Base-by-base conservation (phyloP, 495 filamentous ascomycete genomes). In the Echria macrotheca region DNA sequence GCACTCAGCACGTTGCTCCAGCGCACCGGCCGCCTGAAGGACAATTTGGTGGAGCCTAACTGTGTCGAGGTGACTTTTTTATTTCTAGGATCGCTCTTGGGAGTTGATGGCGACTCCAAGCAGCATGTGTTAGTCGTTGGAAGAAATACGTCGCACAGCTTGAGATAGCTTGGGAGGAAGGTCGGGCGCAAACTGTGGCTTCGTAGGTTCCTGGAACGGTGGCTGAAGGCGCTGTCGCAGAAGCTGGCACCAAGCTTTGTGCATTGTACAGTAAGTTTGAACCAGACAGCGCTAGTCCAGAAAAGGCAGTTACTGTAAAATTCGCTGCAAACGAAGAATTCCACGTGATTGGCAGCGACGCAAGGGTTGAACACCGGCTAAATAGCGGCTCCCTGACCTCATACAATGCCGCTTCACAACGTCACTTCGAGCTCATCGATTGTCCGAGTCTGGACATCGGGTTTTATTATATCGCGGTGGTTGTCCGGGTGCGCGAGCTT, bases 1-100 rank as follows among this genome's bases (percentile, higher is more conserved):
- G 12, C 17, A 22, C n/a, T n/a, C n/a, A n/a, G 15, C 12, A 18
- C 15, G 37, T 28, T 12, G 46, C 47, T 54, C 12, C 52, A 49
- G 45, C 14, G 33, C 26, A 8, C 39, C 21, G 25, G 32, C 33
- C 4, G 7, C 23, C 15, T 40, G 23, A 44, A 25, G 23, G 33
- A 37, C n/a, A n/a, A n/a, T n/a, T n/a, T n/a, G n/a, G n/a, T n/a
- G n/a, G n/a, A n/a, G n/a, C n/a, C n/a, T n/a, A n/a, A n/a, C n/a
- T n/a, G n/a, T n/a, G n/a, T n/a, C n/a, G n/a, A n/a, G n/a, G n/a
- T n/a, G n/a, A n/a, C n/a, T n/a, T n/a, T n/a, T 17, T 14, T 17
- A n/a, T 17, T 24, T 23, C 19, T 5, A 41, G 18, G 14, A 22
- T 24, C n/a, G n/a, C n/a, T n/a, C n/a, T n/a, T n/a, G n/a, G n/a